Evolutionary conservation across 805 yeast genomes (phyloP), one percentile per base, ranked within the genome.

Genomic region (Sugiyamaella americana): DNA sequence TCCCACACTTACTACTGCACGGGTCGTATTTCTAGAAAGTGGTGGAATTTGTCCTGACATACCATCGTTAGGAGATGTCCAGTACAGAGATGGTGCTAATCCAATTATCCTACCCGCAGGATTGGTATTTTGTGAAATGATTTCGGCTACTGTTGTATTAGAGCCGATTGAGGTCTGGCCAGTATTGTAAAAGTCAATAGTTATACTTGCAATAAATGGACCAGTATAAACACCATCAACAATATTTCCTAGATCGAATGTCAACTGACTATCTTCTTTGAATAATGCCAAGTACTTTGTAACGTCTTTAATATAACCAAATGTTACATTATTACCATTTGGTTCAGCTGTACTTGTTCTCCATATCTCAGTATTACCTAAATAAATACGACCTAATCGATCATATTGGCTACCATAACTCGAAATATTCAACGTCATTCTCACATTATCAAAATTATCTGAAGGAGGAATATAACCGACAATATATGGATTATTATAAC

Each of bases 271-370:
- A 11, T 68, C 54, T 3, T 54, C 43, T 30, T 61, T 52, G 60
- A 87, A 84, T 29, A 86, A 60, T 0, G 67, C 52, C 5, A 71
- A 56, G 58, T 76, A 85, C 13, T 66, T 60, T 2, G 88, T 72
- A 1, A 85, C 73, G 59, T 87, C 95, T 59, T 84, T 86, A 24
- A 73, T 67, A 46, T 73, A 65, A 21, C 84, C 76, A 52, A 69
- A 75, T 21, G 48, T 38, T 3, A 49, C 46, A 38, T 46, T 42
- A 10, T 43, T 41, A 20, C 39, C 21, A 20, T 55, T 47, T 1
- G 95, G 95, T 63, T 87, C 95, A 13, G 84, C 79, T 2, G 95
- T 87, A 2, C 91, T 82, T 1, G 87, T 80, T 63, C 95, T 75
- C 95, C 95, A 87, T 35, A 87, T 67, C 52, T 84, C 84, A 13